Percentiles rank a stretch among this genome's conserved stretches.
Evolutionary conservation across 768 basidiomycete species (phyloP).

Genomic region (Leccinum subgranulosum): DNA sequence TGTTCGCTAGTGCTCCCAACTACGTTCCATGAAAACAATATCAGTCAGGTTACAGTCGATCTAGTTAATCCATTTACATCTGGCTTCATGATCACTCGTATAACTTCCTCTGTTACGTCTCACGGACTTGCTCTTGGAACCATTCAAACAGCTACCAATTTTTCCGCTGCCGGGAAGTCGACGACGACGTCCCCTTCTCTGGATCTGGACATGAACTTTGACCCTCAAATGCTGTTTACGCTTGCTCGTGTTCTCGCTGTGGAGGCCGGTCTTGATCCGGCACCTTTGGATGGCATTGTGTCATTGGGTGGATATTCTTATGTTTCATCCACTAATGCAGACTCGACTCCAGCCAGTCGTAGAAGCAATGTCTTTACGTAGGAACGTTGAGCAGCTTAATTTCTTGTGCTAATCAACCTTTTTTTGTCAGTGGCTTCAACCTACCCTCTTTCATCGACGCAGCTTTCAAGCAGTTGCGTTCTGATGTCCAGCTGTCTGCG

Average conservation of each 20-base stretch:
- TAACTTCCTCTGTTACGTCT: conserved; percentile 57
- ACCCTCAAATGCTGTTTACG: conserved; percentile 66
- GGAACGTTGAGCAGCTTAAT: neutral
- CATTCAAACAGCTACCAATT: conserved; percentile 52
- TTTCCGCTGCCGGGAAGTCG: conserved; percentile 49
- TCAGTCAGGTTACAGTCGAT: conserved; percentile 60
- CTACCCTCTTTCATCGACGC: conserved; percentile 58
- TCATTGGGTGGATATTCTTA: conserved; percentile 65
- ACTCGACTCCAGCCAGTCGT: conserved; percentile 30
- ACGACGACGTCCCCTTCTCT: conserved; percentile 57
- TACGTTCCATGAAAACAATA: conserved; percentile 59
- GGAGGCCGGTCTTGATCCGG: conserved; percentile 56
- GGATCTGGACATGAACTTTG: conserved; percentile 62
- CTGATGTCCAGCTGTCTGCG: conserved; percentile 56
- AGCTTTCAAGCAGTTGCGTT: conserved; percentile 62
- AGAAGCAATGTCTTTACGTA: conserved; percentile 55
- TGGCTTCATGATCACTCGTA: conserved; percentile 52
- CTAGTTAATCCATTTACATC: conserved; percentile 69
- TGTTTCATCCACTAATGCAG: conserved; percentile 34
- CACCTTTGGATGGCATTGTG: conserved; percentile 66
- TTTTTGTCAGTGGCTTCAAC: conserved; percentile 49
- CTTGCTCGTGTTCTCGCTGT: conserved; percentile 65
- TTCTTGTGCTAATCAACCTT: neutral
- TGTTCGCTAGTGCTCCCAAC: conserved; percentile 51
- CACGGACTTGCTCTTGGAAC: conserved; percentile 61